Conservation (phyloP, 768 basidiomycete genomes). For the Leucocoprinus leucothites region DNA sequence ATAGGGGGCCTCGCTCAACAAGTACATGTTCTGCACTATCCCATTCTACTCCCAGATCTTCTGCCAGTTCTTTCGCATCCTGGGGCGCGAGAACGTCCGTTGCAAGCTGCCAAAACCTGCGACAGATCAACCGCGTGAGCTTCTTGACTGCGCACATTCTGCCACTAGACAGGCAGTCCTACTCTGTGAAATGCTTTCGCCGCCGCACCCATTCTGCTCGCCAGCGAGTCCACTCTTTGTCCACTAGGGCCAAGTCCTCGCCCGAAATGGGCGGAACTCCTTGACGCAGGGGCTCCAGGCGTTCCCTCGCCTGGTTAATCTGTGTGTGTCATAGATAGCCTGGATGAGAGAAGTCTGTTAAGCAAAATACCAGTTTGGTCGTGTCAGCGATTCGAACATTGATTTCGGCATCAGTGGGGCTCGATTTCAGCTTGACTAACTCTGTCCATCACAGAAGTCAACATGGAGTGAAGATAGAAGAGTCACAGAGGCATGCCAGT, state of each 20-base stretch:
- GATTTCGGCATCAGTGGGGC: slow-evolving; percentile 71
- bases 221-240: slow-evolving; percentile 79
- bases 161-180: slow-evolving; percentile 26
- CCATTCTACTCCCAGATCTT: slow-evolving; percentile 78
- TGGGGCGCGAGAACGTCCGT: slow-evolving; percentile 67
- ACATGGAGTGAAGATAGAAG: slow-evolving; percentile 14
- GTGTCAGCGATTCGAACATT: slow-evolving; percentile 48
- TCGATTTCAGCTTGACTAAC: slow-evolving; percentile 55
- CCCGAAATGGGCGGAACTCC: slow-evolving; percentile 67
- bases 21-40: slow-evolving; percentile 70
- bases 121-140: neutral
- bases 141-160: slow-evolving; percentile 10
- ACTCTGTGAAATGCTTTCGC: slow-evolving; percentile 75
- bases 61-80: slow-evolving; percentile 61
- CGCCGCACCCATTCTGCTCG: slow-evolving; percentile 76
- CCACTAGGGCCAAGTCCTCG: slow-evolving; percentile 65
- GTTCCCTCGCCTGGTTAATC: slow-evolving; percentile 45
- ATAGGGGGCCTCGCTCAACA: slow-evolving; percentile 65
- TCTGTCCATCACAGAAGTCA: slow-evolving; percentile 40
- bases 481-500: slow-evolving; percentile 33
- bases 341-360: slow-evolving; percentile 12
- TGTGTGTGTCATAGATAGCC: slow-evolving; percentile 31
- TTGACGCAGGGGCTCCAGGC: slow-evolving; percentile 62
- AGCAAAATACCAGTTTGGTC: slow-evolving; percentile 43
- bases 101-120: slow-evolving; percentile 73